Conservation (phyloP, 2,329 filamentous ascomycete species). For the Sporothrix phasma region DNA sequence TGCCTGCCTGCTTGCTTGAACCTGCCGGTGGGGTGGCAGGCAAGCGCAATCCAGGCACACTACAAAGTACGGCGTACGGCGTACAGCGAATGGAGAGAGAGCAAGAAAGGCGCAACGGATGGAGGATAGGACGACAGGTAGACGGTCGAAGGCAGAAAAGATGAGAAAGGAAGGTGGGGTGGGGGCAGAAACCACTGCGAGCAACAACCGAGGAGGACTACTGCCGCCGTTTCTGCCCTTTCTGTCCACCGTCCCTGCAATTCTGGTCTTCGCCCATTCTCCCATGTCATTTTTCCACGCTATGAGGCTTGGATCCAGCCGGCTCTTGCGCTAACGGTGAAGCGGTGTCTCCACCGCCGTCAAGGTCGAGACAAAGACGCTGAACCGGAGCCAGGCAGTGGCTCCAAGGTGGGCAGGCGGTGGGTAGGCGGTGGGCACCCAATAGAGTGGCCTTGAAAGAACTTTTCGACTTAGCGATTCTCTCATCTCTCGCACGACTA, state of each 20-base stretch:
- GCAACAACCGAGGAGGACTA: not conserved
- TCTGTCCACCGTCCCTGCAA: not conserved
- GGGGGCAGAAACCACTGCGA: not conserved
- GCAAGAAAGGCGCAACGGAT: not conserved
- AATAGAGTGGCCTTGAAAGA: not conserved
- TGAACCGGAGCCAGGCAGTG: not conserved
- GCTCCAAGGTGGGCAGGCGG: not conserved
- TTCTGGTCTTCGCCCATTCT: not conserved
- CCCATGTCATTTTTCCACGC: constrained; percentile 2
- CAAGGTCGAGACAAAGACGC: not conserved
- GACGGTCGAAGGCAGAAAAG: not conserved
- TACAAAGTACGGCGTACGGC: not conserved
- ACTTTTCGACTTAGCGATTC: not conserved
- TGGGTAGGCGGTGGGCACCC: not conserved
- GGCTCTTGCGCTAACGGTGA: not conserved
- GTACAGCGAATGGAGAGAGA: not conserved
- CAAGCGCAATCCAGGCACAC: constrained; percentile 1
- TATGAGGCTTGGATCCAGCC: constrained; percentile 3
- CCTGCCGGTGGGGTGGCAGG: not conserved
- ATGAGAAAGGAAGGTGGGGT: constrained; percentile 6
- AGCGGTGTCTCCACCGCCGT: not conserved
- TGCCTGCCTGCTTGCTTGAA: not conserved
- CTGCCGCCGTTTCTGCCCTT: not conserved
- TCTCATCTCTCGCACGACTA: not conserved
- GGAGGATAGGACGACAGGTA: not conserved